Conservation (phyloP, 208 protist genomes). For the Leishmania major region DNA sequence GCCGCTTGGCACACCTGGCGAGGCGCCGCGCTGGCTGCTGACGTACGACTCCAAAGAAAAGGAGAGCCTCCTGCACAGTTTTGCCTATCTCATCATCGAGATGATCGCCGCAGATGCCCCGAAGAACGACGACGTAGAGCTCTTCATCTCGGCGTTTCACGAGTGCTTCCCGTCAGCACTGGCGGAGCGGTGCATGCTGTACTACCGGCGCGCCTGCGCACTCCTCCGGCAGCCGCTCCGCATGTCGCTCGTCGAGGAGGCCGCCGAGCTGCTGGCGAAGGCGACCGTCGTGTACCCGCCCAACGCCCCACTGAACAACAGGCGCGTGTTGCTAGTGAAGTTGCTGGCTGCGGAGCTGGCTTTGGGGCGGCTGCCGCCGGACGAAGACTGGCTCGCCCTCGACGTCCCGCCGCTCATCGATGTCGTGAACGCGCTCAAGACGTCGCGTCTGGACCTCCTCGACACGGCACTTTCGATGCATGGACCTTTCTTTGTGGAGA, state of each 20-base stretch:
- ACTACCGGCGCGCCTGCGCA: constrained; percentile 62
- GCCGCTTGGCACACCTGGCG: neutral
- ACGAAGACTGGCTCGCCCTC: constrained; percentile 19
- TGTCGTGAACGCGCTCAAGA: constrained; percentile 67
- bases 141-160: constrained; percentile 73
- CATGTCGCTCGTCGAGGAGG: constrained; percentile 39
- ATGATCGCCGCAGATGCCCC: constrained; percentile 62
- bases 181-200: constrained; percentile 70
- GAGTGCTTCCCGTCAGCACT: constrained; percentile 35
- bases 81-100: constrained; percentile 60
- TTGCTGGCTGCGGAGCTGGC: constrained; percentile 54
- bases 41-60: constrained; percentile 32
- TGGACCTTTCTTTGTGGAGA: constrained; percentile 61
- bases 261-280: constrained; percentile 53
- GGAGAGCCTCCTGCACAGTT: constrained; percentile 42
- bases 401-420: constrained; percentile 47
- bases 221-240: constrained; percentile 59
- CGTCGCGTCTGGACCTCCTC: constrained; percentile 57
- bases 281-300: constrained; percentile 58
- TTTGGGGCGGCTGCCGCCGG: constrained; percentile 24
- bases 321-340: constrained; percentile 56
- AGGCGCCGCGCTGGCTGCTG: constrained; percentile 19
- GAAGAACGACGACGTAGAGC: constrained; percentile 36
- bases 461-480: constrained; percentile 60
- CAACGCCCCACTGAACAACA: constrained; percentile 32